Percentiles rank a stretch among this genome's conserved stretches.
Evolutionary conservation across 306 rosid species (phyloP).

Genomic region (Carpinus viminea): DNA sequence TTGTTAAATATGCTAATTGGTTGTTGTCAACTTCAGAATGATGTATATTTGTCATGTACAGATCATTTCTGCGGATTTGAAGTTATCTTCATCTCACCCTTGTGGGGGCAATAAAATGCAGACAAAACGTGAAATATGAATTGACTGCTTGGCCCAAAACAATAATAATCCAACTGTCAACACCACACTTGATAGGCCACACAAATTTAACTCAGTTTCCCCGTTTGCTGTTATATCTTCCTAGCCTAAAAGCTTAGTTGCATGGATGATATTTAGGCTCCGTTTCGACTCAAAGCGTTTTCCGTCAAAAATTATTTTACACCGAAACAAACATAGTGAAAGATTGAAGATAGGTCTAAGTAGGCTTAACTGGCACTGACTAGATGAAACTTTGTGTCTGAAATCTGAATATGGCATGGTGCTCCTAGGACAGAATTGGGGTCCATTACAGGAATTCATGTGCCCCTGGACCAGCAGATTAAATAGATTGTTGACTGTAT

Average conservation of each 20-base stretch:
- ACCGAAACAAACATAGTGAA: background rate
- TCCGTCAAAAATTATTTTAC: too few species aligned
- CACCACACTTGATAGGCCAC: too few species aligned
- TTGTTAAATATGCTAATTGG: background rate
- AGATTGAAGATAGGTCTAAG: background rate
- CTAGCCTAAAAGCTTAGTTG: too few species aligned
- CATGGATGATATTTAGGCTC: too few species aligned
- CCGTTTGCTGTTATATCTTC: too few species aligned
- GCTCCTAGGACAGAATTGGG: background rate
- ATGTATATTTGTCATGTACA: background rate
- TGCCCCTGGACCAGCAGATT: background rate
- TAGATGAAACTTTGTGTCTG: background rate
- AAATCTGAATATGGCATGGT: too few species aligned
- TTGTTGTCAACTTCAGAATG: background rate
- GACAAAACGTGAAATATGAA: slow-evolving; percentile 7
- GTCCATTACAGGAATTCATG: background rate
- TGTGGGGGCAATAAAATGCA: slow-evolving; percentile 16
- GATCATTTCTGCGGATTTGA: slow-evolving; percentile 1
- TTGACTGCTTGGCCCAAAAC: too few species aligned
- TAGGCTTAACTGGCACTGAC: background rate
- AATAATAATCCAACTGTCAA: too few species aligned
- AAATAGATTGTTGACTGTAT: background rate
- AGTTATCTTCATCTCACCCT: slow-evolving; percentile 17
- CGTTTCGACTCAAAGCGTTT: too few species aligned
- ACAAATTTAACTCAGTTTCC: too few species aligned